A percentile compares a stretch with the other conserved stretches of the same genome.
phyloP scores from a whole-genome alignment of 2,329 filamentous ascomycete genomes.

The Leptoxyphium fumago region DNA sequence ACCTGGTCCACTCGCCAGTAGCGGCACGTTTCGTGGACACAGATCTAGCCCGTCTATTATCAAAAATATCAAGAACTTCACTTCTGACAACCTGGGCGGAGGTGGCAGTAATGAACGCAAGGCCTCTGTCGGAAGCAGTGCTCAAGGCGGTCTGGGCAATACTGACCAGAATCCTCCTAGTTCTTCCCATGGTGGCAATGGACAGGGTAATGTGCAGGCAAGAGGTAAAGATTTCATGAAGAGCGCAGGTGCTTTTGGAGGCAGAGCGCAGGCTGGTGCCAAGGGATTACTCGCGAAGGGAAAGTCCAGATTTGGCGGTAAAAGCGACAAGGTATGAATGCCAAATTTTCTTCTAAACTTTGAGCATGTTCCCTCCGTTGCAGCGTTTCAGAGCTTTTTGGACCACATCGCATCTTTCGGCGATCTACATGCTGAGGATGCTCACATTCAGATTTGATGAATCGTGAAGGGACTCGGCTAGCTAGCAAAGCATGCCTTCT shows the following conservation, averaged over 20 bases:
- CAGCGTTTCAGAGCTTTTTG: too few relatives aligned
- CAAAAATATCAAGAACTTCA: constrained; percentile 8
- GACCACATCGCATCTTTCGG: too few relatives aligned
- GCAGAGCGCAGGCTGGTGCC: constrained; percentile 61
- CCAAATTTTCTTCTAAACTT: background rate
- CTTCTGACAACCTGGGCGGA: constrained; percentile 4
- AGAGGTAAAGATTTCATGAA: constrained; percentile 85
- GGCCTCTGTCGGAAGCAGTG: constrained; percentile 11
- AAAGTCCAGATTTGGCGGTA: constrained; percentile 54
- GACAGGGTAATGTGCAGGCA: constrained; percentile 40
- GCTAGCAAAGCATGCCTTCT: too few relatives aligned
- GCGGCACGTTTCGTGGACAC: constrained; percentile 5
- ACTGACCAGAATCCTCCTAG: constrained; percentile 7
- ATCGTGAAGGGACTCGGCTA: too few relatives aligned
- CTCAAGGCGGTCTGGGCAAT: background rate
- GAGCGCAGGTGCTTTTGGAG: constrained; percentile 57
- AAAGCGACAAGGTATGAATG: constrained; percentile 18
- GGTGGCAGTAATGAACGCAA: constrained; percentile 5
- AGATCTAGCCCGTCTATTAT: constrained; percentile 15
- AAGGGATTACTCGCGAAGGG: constrained; percentile 87
- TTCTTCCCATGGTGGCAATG: constrained; percentile 13
- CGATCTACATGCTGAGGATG: too few relatives aligned
- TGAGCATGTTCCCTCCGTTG: background rate
- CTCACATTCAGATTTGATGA: too few relatives aligned
- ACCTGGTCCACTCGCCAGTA: constrained; percentile 33